Evolutionary conservation across 192 early-diverging fungal genomes (phyloP).

Genomic region (Podila epigama): DNA sequence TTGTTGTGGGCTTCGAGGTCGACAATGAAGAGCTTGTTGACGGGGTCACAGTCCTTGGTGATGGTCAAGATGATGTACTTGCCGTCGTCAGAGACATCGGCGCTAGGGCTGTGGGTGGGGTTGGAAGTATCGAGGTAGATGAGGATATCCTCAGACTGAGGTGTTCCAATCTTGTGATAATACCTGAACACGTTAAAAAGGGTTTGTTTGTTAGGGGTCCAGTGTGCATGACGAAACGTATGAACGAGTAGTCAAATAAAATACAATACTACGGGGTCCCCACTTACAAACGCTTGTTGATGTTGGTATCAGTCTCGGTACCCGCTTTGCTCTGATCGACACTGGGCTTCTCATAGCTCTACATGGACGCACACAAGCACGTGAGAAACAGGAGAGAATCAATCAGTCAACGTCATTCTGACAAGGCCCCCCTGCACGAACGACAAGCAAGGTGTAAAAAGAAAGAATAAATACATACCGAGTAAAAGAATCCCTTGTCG

Average conservation of each 20-base stretch:
- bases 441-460: background rate
- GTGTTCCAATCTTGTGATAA: conserved; percentile 66
- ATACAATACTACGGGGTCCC: background rate
- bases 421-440: background rate
- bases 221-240: background rate
- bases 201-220: no score
- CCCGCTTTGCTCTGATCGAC: conserved; percentile 18
- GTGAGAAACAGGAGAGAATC: no score
- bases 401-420: no score
- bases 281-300: conserved; percentile 30
- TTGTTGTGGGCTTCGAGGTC: conserved; percentile 38
- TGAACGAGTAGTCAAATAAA: no score
- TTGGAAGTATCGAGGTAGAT: conserved; percentile 59
- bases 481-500: conserved; percentile 77
- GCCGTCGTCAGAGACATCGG: conserved; percentile 59
- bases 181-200: no score
- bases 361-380: no score
- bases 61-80: conserved; percentile 64
- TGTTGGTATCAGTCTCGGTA: conserved; percentile 28
- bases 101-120: conserved; percentile 47
- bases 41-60: conserved; percentile 52
- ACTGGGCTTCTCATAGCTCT: conserved; percentile 42
- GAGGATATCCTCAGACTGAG: conserved; percentile 66
- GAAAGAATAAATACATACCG: conserved; percentile 4
- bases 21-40: conserved; percentile 53